Conservation (phyloP, 192 early-diverging fungal species). For the Backusella circina region DNA sequence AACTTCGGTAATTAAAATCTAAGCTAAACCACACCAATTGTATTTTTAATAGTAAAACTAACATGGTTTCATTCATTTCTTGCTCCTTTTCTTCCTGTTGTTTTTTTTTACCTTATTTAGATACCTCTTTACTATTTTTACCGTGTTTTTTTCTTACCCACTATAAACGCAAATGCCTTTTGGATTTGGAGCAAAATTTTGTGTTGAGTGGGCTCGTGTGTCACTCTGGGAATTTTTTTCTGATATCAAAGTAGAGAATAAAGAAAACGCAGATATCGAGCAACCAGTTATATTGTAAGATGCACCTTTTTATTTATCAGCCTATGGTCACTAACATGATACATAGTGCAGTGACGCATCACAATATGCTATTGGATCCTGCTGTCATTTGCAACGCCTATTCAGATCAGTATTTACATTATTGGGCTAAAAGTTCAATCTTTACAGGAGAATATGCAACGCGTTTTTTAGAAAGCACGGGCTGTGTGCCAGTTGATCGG, state of each 20-base stretch:
- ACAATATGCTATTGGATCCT: conserved; percentile 51
- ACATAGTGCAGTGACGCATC: conserved; percentile 34
- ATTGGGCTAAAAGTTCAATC: conserved; percentile 49
- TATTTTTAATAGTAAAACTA: background rate
- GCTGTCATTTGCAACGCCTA: conserved; percentile 33
- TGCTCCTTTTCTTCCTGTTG: background rate
- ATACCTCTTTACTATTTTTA: background rate
- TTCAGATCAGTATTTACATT: conserved; percentile 42
- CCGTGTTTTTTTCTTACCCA: background rate
- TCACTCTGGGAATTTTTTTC: conserved; percentile 36
- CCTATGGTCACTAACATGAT: background rate
- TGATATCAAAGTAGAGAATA: conserved; percentile 31
- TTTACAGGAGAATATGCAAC: conserved; percentile 32
- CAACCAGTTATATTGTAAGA: conserved; percentile 38
- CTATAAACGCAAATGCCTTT: conserved; percentile 30
- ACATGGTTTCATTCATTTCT: background rate
- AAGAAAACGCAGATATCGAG: conserved; percentile 33
- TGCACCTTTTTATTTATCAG: background rate
- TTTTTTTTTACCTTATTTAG: background rate
- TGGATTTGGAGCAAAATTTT: conserved; percentile 32
- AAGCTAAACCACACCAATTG: background rate
- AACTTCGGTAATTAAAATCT: background rate
- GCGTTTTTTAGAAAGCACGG: conserved; percentile 30
- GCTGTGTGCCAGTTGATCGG: conserved; percentile 47
- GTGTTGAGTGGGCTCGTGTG: conserved; percentile 26